phyloP scores from a whole-genome alignment of 2,329 filamentous ascomycete species.

The Xylariomycetidae sp. region DNA sequence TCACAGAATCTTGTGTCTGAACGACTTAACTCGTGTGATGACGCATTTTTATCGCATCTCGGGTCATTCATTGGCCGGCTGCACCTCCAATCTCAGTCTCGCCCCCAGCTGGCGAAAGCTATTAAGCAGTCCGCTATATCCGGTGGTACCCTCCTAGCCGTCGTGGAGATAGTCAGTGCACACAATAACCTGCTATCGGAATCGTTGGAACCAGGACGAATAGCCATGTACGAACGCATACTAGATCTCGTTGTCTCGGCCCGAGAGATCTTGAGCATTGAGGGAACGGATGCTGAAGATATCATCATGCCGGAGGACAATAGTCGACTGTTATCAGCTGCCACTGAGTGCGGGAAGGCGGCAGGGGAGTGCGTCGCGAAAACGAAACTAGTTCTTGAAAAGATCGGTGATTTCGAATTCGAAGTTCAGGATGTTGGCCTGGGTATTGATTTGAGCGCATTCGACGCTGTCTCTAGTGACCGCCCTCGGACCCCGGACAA shows the following conservation, averaged over 20 bases:
- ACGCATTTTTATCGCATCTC: slow-evolving; percentile 83
- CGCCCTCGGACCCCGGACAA: slow-evolving; percentile 30
- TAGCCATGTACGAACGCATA: slow-evolving; percentile 74
- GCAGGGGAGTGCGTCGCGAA: slow-evolving; percentile 89
- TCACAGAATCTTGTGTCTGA: slow-evolving; percentile 78
- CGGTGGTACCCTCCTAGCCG: slow-evolving; percentile 71
- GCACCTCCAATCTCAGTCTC: slow-evolving; percentile 87
- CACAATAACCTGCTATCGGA: slow-evolving; percentile 67
- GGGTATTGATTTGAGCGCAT: slow-evolving; percentile 50
- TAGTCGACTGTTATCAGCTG: slow-evolving; percentile 68
- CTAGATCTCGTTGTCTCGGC: slow-evolving; percentile 77
- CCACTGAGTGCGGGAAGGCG: slow-evolving; percentile 82
- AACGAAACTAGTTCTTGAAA: slow-evolving; percentile 78
- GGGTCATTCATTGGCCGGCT: slow-evolving; percentile 88
- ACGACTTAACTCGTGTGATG: slow-evolving; percentile 73
- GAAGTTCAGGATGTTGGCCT: slow-evolving; percentile 60
- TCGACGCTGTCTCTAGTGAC: slow-evolving; percentile 37
- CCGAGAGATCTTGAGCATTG: slow-evolving; percentile 68
- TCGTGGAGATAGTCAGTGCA: slow-evolving; percentile 77
- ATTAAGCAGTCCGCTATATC: slow-evolving; percentile 81
- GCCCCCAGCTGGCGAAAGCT: slow-evolving; percentile 73
- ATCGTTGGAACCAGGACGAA: slow-evolving; percentile 63
- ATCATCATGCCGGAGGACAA: slow-evolving; percentile 79
- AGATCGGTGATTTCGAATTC: slow-evolving; percentile 86
- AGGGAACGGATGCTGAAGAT: slow-evolving; percentile 67